Base-by-base conservation (phyloP, 306 rosid species). In the Vigna nakashimae region DNA sequence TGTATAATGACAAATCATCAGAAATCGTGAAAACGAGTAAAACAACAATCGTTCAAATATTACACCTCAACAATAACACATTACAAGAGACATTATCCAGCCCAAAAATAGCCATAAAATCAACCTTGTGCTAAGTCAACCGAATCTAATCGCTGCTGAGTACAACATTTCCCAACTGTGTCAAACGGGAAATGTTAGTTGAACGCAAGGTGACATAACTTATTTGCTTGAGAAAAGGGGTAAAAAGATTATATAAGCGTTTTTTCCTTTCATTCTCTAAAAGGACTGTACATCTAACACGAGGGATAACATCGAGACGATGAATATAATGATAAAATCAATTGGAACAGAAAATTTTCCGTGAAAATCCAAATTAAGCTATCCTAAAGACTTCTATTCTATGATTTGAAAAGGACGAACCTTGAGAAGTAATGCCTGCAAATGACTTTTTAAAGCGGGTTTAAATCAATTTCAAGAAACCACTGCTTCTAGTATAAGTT, bases 401-500 rank as follows among this genome's bases (percentile, higher is more conserved):
- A 49, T 66, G 76, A 58, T 58, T 77, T 76, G 48, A 57, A 26
- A 26, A 65, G 75, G 52, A 67, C 77, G 78, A 73, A 78, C 62
- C 83, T 66, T 16, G 64, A 63, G 58, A 64, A 16, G 22, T 56
- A 48, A 48, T 22, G 65, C 67, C 45, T 4, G 28, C 30, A 36
- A 57, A 53, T 68, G 65, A 80, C 46, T 36, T 71, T 68, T 70
- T 14, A 74, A 68, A 40, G 76, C 78, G 38, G 69, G 64, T 52
- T 5, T 68, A 82, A 52, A 58, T 71, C 79, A 50, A 69, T 12
- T 48, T 85, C 38, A 11, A 38, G 83, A 69, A 18, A 65, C 71
- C 69, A 52, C 62, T 74, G 63, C 76, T 77, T 36, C 73, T 69
- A 49, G 64, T 70, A n/a, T 71, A 36, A 64, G 62, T 69, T 49